phyloP scores from a whole-genome alignment of 179 eudicot genomes.

The Beta macrorhiza region DNA sequence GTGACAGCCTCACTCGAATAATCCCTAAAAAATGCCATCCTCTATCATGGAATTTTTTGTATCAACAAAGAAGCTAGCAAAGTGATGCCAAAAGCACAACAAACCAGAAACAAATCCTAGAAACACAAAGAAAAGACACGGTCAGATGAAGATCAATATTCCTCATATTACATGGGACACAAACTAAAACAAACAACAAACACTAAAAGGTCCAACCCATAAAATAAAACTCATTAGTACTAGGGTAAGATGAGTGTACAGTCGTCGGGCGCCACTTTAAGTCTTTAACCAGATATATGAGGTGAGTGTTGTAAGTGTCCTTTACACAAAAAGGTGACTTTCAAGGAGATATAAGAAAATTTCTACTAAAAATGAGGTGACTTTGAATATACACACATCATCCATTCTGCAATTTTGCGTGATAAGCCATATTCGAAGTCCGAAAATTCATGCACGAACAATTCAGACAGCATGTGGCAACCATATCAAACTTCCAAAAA shows the following conservation, averaged over 20 bases:
- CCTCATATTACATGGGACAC: background rate
- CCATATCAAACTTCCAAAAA: background rate
- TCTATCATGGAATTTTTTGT: constrained; percentile 36
- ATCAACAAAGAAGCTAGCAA: constrained; percentile 6
- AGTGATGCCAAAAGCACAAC: constrained; percentile 2
- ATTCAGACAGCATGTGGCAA: background rate
- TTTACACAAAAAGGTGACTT: background rate
- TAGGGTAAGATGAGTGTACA: background rate
- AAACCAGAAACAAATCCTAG: constrained; percentile 19
- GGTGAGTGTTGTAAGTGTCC: background rate
- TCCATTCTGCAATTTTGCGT: background rate
- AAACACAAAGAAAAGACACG: background rate
- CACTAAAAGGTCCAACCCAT: background rate
- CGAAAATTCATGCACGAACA: background rate
- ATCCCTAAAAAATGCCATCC: constrained; percentile 70
- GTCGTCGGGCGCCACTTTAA: background rate
- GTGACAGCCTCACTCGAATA: constrained; percentile 43
- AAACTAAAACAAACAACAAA: background rate
- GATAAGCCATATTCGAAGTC: background rate
- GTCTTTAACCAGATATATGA: background rate
- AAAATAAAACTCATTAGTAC: background rate
- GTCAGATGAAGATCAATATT: constrained; percentile 1
- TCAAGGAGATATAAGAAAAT: background rate
- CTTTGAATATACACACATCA: background rate
- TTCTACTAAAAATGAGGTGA: background rate